Conservation (phyloP, 1,284 basidiomycete species). For the Cerioporus squamosus region DNA sequence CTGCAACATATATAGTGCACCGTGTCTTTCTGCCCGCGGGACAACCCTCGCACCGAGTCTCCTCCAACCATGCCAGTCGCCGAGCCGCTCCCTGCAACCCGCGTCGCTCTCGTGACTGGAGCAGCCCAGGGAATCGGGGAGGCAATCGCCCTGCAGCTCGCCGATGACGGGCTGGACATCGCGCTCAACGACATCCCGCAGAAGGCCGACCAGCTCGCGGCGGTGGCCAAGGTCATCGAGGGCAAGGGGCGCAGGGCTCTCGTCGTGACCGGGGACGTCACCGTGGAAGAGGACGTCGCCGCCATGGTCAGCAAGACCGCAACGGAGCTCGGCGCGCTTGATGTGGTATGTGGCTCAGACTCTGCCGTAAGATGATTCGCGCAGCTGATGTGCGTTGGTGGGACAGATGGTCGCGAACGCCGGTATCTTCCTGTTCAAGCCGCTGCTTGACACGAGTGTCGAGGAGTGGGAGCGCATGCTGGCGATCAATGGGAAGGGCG, state of each 20-base stretch:
- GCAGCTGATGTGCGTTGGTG: not conserved
- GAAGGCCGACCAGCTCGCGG: conserved; percentile 31
- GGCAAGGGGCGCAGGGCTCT: conserved; percentile 27
- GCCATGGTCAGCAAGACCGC: conserved; percentile 36
- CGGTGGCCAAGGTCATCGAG: conserved; percentile 36
- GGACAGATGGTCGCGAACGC: conserved; percentile 36
- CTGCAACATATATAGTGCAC: no score
- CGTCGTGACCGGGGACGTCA: conserved; percentile 38
- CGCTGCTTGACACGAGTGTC: conserved; percentile 22
- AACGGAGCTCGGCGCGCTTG: conserved; percentile 29
- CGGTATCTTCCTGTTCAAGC: conserved; percentile 23
- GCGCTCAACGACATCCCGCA: conserved; percentile 40
- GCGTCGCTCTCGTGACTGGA: conserved; percentile 41
- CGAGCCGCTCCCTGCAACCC: not conserved
- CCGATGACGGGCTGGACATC: conserved; percentile 46
- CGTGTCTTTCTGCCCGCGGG: not conserved
- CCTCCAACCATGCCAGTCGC: no score
- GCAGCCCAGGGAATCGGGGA: conserved; percentile 45
- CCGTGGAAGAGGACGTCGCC: conserved; percentile 41
- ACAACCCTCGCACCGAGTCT: not conserved
- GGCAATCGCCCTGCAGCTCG: conserved; percentile 44
- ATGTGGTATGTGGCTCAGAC: conserved; percentile 22
- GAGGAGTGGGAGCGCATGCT: conserved; percentile 27
- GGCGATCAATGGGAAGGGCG: conserved; percentile 31
- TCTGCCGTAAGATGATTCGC: not conserved